Conservation (phyloP, 2,329 filamentous ascomycete species). For the Plenodomus lindquistii region DNA sequence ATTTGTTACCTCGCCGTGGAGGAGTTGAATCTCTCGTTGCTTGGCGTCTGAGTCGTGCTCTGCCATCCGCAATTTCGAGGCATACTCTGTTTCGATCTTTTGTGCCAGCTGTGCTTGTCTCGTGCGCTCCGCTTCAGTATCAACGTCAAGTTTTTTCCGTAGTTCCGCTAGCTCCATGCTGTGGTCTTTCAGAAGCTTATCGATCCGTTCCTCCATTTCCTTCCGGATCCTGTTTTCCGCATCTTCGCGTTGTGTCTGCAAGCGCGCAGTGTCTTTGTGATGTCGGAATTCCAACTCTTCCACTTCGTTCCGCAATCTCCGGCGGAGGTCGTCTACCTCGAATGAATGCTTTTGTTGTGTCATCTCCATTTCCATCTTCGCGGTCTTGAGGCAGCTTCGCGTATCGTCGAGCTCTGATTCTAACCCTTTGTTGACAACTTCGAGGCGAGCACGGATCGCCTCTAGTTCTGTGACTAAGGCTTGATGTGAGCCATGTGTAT, state of each 20-base stretch:
- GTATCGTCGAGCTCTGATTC: conserved; percentile 70
- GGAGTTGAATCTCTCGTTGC: conserved; percentile 56
- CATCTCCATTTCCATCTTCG: conserved; percentile 57
- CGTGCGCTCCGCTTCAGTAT: conserved; percentile 68
- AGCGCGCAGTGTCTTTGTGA: conserved; percentile 60
- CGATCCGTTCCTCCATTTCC: conserved; percentile 58
- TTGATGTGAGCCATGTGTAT: background rate
- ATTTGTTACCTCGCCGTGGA: conserved; percentile 57
- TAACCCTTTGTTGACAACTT: conserved; percentile 58
- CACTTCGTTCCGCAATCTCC: conserved; percentile 60
- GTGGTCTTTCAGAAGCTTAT: conserved; percentile 63
- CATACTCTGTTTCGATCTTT: conserved; percentile 61
- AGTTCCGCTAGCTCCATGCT: conserved; percentile 69
- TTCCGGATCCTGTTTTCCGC: conserved; percentile 48
- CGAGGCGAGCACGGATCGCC: conserved; percentile 54
- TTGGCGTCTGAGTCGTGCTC: conserved; percentile 61
- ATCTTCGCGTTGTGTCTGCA: conserved; percentile 56
- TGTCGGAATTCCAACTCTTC: conserved; percentile 60
- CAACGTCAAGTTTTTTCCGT: conserved; percentile 63
- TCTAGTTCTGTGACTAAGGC: conserved; percentile 61
- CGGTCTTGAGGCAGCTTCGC: conserved; percentile 56
- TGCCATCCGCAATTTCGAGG: conserved; percentile 62
- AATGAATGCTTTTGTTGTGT: conserved; percentile 57
- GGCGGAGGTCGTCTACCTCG: conserved; percentile 55
- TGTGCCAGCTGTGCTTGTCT: conserved; percentile 65